Evolutionary conservation across 2,329 filamentous ascomycete genomes (phyloP).

Genomic region (Fusarium sp.): DNA sequence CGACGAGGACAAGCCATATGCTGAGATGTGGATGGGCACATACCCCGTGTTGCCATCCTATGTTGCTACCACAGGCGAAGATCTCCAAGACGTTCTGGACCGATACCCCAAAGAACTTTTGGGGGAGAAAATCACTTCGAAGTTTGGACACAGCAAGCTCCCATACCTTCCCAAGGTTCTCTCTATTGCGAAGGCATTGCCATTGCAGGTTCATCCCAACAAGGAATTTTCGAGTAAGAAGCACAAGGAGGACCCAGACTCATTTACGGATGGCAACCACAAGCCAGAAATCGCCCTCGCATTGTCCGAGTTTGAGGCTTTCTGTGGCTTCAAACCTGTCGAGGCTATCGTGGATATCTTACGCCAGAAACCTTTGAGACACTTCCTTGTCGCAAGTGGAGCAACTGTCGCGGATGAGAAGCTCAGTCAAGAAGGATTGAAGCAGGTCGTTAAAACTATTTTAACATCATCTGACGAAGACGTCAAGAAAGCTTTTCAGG

Average conservation of each 20-base stretch:
- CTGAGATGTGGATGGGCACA: conserved; percentile 79
- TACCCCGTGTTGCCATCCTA: conserved; percentile 76
- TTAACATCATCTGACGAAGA: conserved; percentile 60
- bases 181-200: conserved; percentile 78
- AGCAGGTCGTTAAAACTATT: conserved; percentile 62
- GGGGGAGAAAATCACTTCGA: conserved; percentile 67
- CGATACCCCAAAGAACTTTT: conserved; percentile 69
- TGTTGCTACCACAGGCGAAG: conserved; percentile 68
- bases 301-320: conserved; percentile 76
- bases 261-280: conserved; percentile 78
- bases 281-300: conserved; percentile 84
- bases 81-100: conserved; percentile 71
- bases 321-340: conserved; percentile 77
- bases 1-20: conserved; percentile 70
- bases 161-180: conserved; percentile 81
- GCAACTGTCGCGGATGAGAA: conserved; percentile 41
- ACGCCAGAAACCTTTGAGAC: conserved; percentile 51
- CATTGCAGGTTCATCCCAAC: conserved; percentile 79
- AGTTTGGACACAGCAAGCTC: conserved; percentile 69
- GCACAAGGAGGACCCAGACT: conserved; percentile 69
- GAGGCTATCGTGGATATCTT: conserved; percentile 67
- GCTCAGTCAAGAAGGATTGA: conserved; percentile 60
- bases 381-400: conserved; percentile 29
- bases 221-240: conserved; percentile 71
- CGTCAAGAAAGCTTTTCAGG: conserved; percentile 33